These are phyloP conservation scores for Daldinia childiae DNA, from an alignment of 495 filamentous ascomycete genomes.

Conservation along the genomic window DNA sequence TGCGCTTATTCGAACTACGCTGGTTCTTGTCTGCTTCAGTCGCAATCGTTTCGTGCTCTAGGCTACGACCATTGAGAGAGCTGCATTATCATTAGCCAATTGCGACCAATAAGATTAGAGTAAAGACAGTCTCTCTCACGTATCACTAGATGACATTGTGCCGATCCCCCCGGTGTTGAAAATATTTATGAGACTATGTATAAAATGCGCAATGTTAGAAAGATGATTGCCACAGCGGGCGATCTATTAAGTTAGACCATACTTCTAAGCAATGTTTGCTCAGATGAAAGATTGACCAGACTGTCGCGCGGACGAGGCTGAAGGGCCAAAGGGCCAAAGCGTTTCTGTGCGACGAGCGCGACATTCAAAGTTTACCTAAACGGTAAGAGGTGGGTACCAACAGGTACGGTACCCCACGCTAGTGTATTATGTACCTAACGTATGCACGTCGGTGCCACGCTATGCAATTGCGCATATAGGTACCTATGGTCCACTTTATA, in stretches of 20 bases:
- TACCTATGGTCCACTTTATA: too few relatives aligned
- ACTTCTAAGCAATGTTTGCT: conserved; percentile 4
- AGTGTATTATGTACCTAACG: conserved; percentile 8
- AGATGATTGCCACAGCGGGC: conserved; percentile 16
- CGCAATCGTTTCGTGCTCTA: conserved; percentile 29
- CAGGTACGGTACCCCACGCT: conserved; percentile 8
- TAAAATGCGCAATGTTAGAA: conserved; percentile 4
- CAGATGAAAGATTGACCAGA: not conserved
- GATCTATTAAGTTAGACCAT: conserved; percentile 19
- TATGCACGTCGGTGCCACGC: conserved; percentile 1
- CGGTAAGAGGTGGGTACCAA: conserved; percentile 2
- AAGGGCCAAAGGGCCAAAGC: conserved; percentile 32
- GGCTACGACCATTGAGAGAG: conserved; percentile 27
- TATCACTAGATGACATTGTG: conserved; percentile 40
- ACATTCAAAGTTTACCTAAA: conserved; percentile 24
- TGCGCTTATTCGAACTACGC: conserved; percentile 38
- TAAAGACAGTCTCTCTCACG: conserved; percentile 27
- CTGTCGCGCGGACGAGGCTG: conserved; percentile 23
- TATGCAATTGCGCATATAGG: conserved; percentile 38
- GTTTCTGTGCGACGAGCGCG: conserved; percentile 14
- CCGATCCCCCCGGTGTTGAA: conserved; percentile 7
- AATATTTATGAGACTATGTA: not conserved
- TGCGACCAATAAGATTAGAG: conserved; percentile 27
- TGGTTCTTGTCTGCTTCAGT: conserved; percentile 22
- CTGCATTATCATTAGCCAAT: conserved; percentile 33